Evolutionary conservation across 176 grass and related monocot genomes (phyloP), one percentile per base, ranked within the genome.

Genomic region (Pontederia crassipes): DNA sequence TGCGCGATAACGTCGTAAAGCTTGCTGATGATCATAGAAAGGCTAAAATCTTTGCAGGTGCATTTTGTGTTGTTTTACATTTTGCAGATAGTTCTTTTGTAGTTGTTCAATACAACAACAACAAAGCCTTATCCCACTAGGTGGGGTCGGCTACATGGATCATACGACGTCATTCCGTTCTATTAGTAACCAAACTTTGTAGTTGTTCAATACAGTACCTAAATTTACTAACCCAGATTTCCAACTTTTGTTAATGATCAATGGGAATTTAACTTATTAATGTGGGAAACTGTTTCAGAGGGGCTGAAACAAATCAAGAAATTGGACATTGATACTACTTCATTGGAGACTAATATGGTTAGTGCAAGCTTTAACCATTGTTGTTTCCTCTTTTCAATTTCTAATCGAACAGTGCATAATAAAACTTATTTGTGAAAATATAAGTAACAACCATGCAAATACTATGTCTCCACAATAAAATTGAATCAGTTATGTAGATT

Each of bases 341-440:
- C 88, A 2, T 77, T 98, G 9, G 79, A 98, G 61, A 88, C 93
- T 14, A 92, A 98, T 51, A 98, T 98, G 81, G 93, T 98, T 35
- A 46, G 79, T 72, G 35, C 2, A 49, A 1, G 45, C 28, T 24
- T 9, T 46, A 49, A 52, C 67, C 64, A 28, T 17, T 17, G 45
- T 29, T 3, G 10, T 14, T 59, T 53, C 54, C 57, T 53, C 35
- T 8, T 4, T 20, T 1, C 27, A 29, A 76, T 27, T 51, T 72
- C 29, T 45, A 58, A 50, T 12, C 17, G 2, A 28, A 26, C 4
- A 4, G 29, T 2, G 29, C 29, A 35, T 35, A 2, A 35, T 35
- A 35, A 35, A 35, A 35, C 29, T 35, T 35, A 4, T 35, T 35
- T 35, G 29, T 2, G 29, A 35, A 35, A 4, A 35, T 35, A 35